A percentile compares a stretch with the other conserved stretches of the same genome.
These are phyloP conservation scores for Dimocarpus longan DNA, from an alignment of 345 rosid genomes.

Conservation along the genomic window DNA sequence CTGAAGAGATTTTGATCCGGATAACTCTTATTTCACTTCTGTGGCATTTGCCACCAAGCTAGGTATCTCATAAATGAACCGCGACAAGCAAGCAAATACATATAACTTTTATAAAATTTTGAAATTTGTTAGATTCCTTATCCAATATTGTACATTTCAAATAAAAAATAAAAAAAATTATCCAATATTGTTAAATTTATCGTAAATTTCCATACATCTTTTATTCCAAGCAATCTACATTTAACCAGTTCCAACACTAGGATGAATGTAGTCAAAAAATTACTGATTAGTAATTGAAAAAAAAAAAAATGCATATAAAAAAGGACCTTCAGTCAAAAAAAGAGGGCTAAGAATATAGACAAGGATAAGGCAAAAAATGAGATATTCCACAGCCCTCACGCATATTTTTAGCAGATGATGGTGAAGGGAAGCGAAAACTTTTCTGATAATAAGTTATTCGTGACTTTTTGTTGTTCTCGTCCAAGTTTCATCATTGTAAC, in stretches of 20 bases:
- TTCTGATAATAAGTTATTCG: not conserved
- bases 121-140: no score
- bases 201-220: no score
- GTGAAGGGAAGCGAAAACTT: slow-evolving; percentile 1
- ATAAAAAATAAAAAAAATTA: no score
- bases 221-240: no score
- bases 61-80: no score
- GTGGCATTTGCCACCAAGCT: not conserved
- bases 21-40: not conserved
- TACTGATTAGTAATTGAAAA: no score
- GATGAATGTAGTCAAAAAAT: no score
- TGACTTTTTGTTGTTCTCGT: not conserved
- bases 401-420: not conserved
- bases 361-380: not conserved
- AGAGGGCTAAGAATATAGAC: not conserved
- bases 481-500: not conserved
- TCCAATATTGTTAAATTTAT: no score
- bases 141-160: no score
- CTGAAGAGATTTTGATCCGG: not conserved
- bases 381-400: slow-evolving; percentile 1
- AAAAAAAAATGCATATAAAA: not conserved
- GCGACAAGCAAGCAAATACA: no score
- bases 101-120: no score
- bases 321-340: slow-evolving; percentile 3
- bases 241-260: no score